Evolutionary conservation across 2,329 filamentous ascomycete genomes (phyloP).

Genomic region (Fusarium fujikuroi): DNA sequence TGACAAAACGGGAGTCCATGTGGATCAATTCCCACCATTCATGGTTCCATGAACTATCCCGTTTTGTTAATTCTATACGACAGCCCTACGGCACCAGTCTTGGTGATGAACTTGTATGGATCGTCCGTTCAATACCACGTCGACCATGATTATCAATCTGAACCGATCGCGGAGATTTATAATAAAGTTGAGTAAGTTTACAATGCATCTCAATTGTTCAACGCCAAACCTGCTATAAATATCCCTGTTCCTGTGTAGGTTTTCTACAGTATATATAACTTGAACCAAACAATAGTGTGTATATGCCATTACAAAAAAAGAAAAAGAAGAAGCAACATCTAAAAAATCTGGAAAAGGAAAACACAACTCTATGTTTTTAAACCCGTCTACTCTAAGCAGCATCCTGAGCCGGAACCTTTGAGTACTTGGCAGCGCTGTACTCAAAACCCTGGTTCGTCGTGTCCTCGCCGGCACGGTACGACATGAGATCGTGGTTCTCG

Average conservation of each 20-base stretch:
- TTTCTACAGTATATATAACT: conserved; percentile 19
- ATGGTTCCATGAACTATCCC: background rate
- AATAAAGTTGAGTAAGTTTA: background rate
- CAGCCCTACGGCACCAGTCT: background rate
- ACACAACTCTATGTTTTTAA: background rate
- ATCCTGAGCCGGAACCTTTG: conserved; percentile 19
- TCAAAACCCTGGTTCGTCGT: conserved; percentile 42
- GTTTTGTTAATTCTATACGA: conserved; percentile 23
- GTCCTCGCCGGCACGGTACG: conserved; percentile 53
- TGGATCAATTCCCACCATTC: background rate
- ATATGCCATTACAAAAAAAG: conserved; percentile 31
- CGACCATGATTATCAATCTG: background rate
- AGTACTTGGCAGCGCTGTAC: conserved; percentile 39
- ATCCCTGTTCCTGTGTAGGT: conserved; percentile 16
- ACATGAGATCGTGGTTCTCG: conserved; percentile 63
- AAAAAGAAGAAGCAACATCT: conserved; percentile 1
- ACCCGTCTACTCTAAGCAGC: conserved; percentile 4
- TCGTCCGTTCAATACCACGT: background rate
- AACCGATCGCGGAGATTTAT: background rate
- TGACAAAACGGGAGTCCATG: conserved; percentile 1
- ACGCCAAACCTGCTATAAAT: conserved; percentile 33
- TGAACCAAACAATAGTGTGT: conserved; percentile 12
- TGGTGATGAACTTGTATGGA: background rate
- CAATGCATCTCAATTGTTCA: conserved; percentile 22
- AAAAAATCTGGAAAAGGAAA: background rate